Evolutionary conservation across 177 flowering plant species (phyloP), one percentile per base, ranked within the genome.

Genomic region (Telopea speciosissima): DNA sequence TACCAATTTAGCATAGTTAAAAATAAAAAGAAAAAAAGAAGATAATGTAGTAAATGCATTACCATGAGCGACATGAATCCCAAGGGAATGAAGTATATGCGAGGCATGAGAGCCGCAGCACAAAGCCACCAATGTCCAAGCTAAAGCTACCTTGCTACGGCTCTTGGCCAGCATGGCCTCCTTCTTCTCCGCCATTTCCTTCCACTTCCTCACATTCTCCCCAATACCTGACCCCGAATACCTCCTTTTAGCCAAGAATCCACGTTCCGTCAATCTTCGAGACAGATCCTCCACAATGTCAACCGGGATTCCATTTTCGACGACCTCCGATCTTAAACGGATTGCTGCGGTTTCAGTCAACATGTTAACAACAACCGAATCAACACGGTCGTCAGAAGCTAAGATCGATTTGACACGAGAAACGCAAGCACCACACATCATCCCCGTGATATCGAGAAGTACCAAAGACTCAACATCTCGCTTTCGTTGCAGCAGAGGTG

Each of bases 391-490:
- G 68, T 93, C 97, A 52, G 90, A 67, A 23, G 89, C 70, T 25
- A 93, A 72, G 22, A 91, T 78, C 66, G 90, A 77, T 77, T 86
- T 91, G 77, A 93, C 98, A 40, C 98, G 88, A 36, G 98, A 77
- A 3, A 84, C 96, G 81, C 98, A 93, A 10, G 83, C 89, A n/a
- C 94, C 98, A 83, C 97, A 93, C 98, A 93, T 91, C 98, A 93
- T 93, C 14, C 98, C 97, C 36, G 84, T 56, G 58, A 93, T 94
- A 24, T 91, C 98, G 12, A 93, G 90, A 10, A 93, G 88, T 12
- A 90, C 58, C 42, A 87, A 77, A 17, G 83, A 31, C 24, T 78
- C 69, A 2, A 42, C 42, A 25, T 24, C 68, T 24, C 45, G 66
- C n/a, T 56, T 22, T 25, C 54, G 60, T 56, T 31, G 69, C 7